Conservation (phyloP, 1,284 basidiomycete genomes). For the Porodaedalea pini region DNA sequence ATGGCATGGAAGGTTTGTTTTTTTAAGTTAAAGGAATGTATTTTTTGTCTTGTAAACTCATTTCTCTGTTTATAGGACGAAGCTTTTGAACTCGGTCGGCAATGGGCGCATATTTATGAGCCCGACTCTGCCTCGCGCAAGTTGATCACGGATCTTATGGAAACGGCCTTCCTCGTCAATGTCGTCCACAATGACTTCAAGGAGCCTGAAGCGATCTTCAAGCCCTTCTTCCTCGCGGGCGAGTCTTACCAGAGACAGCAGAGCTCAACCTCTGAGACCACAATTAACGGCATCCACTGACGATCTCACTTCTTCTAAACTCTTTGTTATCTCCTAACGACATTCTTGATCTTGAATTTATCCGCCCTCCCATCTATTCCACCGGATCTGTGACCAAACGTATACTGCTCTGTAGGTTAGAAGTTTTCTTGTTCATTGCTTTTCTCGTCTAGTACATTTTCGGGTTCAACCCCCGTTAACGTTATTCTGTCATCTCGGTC, state of each 20-base stretch:
- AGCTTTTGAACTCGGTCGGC: constrained; percentile 90
- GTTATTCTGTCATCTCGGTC: constrained; percentile 24
- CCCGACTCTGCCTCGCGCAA: constrained; percentile 70
- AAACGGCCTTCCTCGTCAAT: constrained; percentile 87
- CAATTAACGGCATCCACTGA: constrained; percentile 26
- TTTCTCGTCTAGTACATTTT: constrained; percentile 26
- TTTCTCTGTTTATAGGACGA: constrained; percentile 66
- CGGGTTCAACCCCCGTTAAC: constrained; percentile 77
- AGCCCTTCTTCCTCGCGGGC: constrained; percentile 77
- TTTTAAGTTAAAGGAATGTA: background rate
- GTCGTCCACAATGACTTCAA: constrained; percentile 98
- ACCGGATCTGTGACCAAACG: no score
- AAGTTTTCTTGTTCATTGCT: constrained; percentile 17
- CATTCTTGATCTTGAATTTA: no score
- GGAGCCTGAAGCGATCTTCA: constrained; percentile 79
- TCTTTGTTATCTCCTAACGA: background rate
- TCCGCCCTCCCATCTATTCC: no score
- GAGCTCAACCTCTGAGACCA: constrained; percentile 29
- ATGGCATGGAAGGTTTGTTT: constrained; percentile 88
- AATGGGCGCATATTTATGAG: constrained; percentile 93
- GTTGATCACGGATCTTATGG: constrained; percentile 77
- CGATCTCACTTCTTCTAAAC: background rate
- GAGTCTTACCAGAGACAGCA: constrained; percentile 44
- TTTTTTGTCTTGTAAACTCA: background rate
- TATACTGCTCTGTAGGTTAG: constrained; percentile 16